Evolutionary conservation across 257 asterid species (phyloP).

Genomic region (Scutellaria barbata): DNA sequence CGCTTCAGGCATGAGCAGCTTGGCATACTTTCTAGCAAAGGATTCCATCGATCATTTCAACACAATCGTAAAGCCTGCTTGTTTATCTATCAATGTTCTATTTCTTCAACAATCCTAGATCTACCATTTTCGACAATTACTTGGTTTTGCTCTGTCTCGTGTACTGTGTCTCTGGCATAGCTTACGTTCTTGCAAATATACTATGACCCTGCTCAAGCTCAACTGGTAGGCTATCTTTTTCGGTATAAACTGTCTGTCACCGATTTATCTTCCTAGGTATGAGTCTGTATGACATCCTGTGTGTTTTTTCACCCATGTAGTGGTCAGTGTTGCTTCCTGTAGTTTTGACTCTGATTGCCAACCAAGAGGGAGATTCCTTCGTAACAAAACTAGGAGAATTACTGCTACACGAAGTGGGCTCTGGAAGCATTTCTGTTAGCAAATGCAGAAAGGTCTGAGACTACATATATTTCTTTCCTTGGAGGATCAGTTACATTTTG

Average conservation of each 20-base stretch:
- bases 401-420: slow-evolving; percentile 75
- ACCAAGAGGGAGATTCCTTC: slow-evolving; percentile 56
- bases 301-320: slow-evolving; percentile 37
- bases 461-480: background rate
- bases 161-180: slow-evolving; percentile 96
- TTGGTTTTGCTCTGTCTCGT: slow-evolving; percentile 78
- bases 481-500: too few relatives aligned
- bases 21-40: slow-evolving; percentile 91
- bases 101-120: slow-evolving; percentile 97
- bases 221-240: slow-evolving; percentile 61
- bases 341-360: slow-evolving; percentile 63
- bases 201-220: slow-evolving; percentile 88
- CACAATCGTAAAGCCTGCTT: slow-evolving; percentile 83
- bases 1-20: slow-evolving; percentile 94
- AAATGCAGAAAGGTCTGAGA: slow-evolving; percentile 61
- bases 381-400: slow-evolving; percentile 45
- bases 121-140: slow-evolving; percentile 75
- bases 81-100: slow-evolving; percentile 96
- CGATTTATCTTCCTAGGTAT: background rate
- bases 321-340: slow-evolving; percentile 75
- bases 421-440: slow-evolving; percentile 61
- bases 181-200: slow-evolving; percentile 86
- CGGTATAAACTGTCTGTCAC: background rate
- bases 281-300: background rate
- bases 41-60: slow-evolving; percentile 89